Evolutionary conservation across 768 basidiomycete species (phyloP).

Genomic region (Clavulina sp.): DNA sequence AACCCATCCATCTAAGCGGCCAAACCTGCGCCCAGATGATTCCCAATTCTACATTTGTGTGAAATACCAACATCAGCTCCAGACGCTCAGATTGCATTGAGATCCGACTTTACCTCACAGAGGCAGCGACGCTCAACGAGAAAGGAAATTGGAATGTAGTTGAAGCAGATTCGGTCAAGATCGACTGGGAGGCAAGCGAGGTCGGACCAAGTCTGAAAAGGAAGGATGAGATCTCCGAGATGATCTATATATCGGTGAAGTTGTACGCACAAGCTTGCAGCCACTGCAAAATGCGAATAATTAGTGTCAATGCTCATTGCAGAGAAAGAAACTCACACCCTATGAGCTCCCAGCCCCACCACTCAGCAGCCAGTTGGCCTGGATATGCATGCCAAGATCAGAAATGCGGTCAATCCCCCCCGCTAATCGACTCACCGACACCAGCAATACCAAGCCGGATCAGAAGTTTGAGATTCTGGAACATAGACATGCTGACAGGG

Average conservation of each 20-base stretch:
- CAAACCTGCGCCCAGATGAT: conserved; percentile 73
- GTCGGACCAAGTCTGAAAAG: conserved; percentile 51
- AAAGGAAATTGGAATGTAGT: conserved; percentile 42
- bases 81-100: neutral
- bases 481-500: conserved; percentile 44
- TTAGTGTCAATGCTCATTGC: neutral
- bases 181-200: conserved; percentile 73
- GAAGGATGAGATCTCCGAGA: conserved; percentile 1
- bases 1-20: neutral
- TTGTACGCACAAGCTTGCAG: conserved; percentile 31
- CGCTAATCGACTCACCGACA: no score
- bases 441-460: conserved; percentile 68
- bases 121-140: neutral
- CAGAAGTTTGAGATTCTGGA: conserved; percentile 49
- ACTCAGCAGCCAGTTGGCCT: conserved; percentile 75
- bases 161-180: conserved; percentile 58
- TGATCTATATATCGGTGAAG: neutral
- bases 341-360: conserved; percentile 94
- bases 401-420: neutral
- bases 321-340: conserved; percentile 24
- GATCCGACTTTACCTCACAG: neutral
- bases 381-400: no score
- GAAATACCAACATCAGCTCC: neutral
- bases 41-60: conserved; percentile 45
- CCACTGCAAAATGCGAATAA: conserved; percentile 21